These are phyloP conservation scores for Forsythia suspensa DNA, from an alignment of 257 asterid genomes.

Conservation along the genomic window DNA sequence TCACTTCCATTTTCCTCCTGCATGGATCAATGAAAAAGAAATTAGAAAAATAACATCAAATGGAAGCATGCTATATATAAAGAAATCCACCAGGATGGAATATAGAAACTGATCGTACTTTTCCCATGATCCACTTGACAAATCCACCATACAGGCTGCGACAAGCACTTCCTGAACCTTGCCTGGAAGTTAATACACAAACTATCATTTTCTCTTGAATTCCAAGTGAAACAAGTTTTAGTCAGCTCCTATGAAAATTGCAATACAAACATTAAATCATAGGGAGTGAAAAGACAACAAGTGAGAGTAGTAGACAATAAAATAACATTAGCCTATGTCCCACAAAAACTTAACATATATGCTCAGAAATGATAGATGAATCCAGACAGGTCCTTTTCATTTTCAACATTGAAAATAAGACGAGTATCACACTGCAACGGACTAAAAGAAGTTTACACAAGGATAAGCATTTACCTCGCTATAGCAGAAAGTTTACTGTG, in stretches of 20 bases:
- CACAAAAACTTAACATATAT: neutral
- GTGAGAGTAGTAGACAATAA: neutral
- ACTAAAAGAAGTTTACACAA: slow-evolving; percentile 12
- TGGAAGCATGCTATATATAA: neutral
- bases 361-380: neutral
- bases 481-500: slow-evolving; percentile 83
- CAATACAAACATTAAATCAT: too few species aligned
- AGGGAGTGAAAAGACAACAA: too few species aligned
- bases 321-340: neutral
- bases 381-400: too few species aligned
- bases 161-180: slow-evolving; percentile 99
- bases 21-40: slow-evolving; percentile 17
- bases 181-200: slow-evolving; percentile 40
- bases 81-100: neutral
- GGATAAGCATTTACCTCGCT: slow-evolving; percentile 62
- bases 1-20: slow-evolving; percentile 90
- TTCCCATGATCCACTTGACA: slow-evolving; percentile 99
- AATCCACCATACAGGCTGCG: slow-evolving; percentile 97
- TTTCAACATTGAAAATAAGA: too few species aligned
- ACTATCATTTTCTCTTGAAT: neutral
- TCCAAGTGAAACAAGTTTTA: neutral
- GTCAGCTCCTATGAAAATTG: too few species aligned
- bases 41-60: slow-evolving; percentile 15
- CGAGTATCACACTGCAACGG: neutral
- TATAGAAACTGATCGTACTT: slow-evolving; percentile 43